These are phyloP conservation scores for Colletotrichum tofieldiae DNA, from an alignment of 2,329 filamentous ascomycete genomes.

Conservation along the genomic window DNA sequence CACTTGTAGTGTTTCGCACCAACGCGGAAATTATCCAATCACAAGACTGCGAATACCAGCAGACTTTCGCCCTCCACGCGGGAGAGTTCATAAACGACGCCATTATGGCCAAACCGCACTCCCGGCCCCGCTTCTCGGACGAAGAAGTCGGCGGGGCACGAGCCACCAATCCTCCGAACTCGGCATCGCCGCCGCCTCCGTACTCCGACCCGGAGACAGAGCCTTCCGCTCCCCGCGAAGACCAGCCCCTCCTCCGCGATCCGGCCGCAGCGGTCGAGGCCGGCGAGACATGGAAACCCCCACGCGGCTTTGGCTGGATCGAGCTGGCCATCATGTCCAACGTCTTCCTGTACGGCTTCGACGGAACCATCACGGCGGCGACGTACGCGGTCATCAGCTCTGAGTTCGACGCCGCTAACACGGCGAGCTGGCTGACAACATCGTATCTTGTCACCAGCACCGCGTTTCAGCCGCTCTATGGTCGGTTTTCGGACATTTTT, in stretches of 20 bases:
- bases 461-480: conserved; percentile 81
- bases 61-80: neutral
- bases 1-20: neutral
- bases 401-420: conserved; percentile 80
- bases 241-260: conserved; percentile 47
- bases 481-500: conserved; percentile 79
- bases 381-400: conserved; percentile 83
- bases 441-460: conserved; percentile 81
- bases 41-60: conserved; percentile 8
- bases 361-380: conserved; percentile 81
- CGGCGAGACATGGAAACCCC: conserved; percentile 60
- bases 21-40: neutral
- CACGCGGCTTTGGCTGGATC: conserved; percentile 70
- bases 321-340: conserved; percentile 75
- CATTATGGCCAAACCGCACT: conserved; percentile 7
- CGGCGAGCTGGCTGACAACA: conserved; percentile 82
- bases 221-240: conserved; percentile 31
- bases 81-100: neutral
- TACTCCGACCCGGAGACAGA: conserved; percentile 20
- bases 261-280: conserved; percentile 33
- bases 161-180: conserved; percentile 12
- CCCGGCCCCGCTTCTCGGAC: conserved; percentile 31
- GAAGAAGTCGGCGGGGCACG: conserved; percentile 27
- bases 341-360: conserved; percentile 78
- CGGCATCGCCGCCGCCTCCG: conserved; percentile 23